Evolutionary conservation across 1,284 basidiomycete genomes (phyloP), one percentile per base, ranked within the genome.

Genomic region (Anthracocystis setariae): DNA sequence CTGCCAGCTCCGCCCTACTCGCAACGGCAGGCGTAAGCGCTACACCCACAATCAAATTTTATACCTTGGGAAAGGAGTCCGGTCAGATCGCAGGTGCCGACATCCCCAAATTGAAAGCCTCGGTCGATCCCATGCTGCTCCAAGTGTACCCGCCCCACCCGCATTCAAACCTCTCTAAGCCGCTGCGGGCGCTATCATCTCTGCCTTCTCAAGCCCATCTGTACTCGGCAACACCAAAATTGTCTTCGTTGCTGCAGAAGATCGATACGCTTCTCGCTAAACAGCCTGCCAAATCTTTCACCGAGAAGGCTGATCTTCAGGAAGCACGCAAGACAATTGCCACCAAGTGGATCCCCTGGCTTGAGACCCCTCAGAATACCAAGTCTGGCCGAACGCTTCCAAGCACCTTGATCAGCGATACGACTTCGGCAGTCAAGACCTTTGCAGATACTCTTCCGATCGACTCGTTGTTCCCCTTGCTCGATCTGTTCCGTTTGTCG

Each of bases 41-140:
- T 0, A 94, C 91, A 0, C 92, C 93, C 3, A 93, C 92, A 0
- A 4, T 94, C 93, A 81, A 85, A 91, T 50, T 92, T 92, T 86
- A 9, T 85, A 89, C 47, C 1, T 44, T 65, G 3, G 76, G 73
- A 20, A 55, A 75, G 29, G 53, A 64, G 51, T 46, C 56, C 3
- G 69, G 62, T 5, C 91, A 93, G 80, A 67, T 94, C 70, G 89
- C 88, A 74, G 92, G 92, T 0, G 90, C 89, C 1, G 85, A 92
- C 82, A 85, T 86, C 0, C 84, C 85, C 3, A 90, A 91, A 74
- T 81, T 93, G 35, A 86, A 86, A 63, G 87, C 88, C 0, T 89
- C 91, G 74, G 86, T 92, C 2, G 89, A 92, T 78, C 78, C 92
- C 38, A 83, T 92, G 42, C 82, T 92, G 4, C 92, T 87, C 81